Base-by-base conservation (phyloP, 176 grass and related monocot species). In the Eleusine coracana region DNA sequence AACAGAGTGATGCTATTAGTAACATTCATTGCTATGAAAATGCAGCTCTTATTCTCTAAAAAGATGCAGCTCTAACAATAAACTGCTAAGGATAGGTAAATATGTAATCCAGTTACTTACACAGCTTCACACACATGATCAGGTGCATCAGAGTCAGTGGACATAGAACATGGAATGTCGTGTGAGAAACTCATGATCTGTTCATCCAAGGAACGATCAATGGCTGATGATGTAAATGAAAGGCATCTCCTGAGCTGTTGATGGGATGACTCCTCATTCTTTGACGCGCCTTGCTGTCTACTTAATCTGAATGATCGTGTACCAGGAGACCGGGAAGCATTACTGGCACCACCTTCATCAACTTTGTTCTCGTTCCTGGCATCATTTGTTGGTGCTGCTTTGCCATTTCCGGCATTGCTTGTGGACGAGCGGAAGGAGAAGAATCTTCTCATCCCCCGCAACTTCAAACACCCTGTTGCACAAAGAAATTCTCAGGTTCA, bases 391-490 rank as follows among this genome's bases (percentile, higher is more conserved):
- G 46, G 21, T 74, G 67, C 66, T 70, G 34, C 27, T 71, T 85
- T 76, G 3, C 17, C 61, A 40, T 75, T 80, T 17, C 48, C 46
- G 0, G 64, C 84, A 82, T 77, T 96, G 77, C 75, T 70, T 75
- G 86, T 77, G 72, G 83, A 93, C 6, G 91, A 91, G 81, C 90
- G 79, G 54, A 93, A 89, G 18, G 86, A 64, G 73, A 96, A 96
- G 85, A 93, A 93, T 69, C 88, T 90, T 85, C 80, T 92, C 91
- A 93, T 96, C 55, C 84, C 82, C 64, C n/a, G 66, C 38, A 68
- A 49, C 61, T 20, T 11, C 29, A 42, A 52, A 60, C 44, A 46
- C 55, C 59, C 70, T 87, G 76, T 21, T 81, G 50, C 70, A 76
- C 42, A 27, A 16, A 63, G 27, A 58, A 67, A 59, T 23, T 72